Conservation (phyloP, 129 eudicot genomes). For the Centaurea solstitialis region DNA sequence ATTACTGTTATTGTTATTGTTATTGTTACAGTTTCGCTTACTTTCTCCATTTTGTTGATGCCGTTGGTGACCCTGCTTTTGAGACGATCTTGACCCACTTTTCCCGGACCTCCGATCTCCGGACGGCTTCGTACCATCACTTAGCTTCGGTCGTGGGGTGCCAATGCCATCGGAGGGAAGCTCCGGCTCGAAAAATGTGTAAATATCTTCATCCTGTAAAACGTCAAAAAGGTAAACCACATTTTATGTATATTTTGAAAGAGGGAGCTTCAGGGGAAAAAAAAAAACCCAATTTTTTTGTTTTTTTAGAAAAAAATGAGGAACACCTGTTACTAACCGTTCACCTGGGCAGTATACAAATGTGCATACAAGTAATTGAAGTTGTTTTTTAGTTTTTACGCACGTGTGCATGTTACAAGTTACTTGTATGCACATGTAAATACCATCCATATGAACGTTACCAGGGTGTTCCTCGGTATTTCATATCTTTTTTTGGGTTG, state of each 20-base stretch:
- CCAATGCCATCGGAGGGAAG: slow-evolving; percentile 58
- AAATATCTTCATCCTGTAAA: slow-evolving; percentile 86
- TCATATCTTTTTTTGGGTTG: too few relatives aligned
- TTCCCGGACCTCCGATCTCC: slow-evolving; percentile 47
- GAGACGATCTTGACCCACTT: slow-evolving; percentile 50
- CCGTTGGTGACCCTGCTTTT: slow-evolving; percentile 34
- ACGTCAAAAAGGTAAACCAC: neutral
- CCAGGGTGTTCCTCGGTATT: too few relatives aligned
- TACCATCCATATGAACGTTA: too few relatives aligned
- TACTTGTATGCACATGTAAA: too few relatives aligned
- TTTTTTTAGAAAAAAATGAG: too few relatives aligned
- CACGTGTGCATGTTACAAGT: too few relatives aligned
- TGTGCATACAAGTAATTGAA: too few relatives aligned
- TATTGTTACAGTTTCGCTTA: slow-evolving; percentile 30
- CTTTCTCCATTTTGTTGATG: slow-evolving; percentile 35
- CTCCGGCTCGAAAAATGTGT: slow-evolving; percentile 90
- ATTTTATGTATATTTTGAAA: neutral
- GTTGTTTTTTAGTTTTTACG: too few relatives aligned
- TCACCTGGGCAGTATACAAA: too few relatives aligned
- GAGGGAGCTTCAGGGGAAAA: too few relatives aligned
- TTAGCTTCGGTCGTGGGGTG: slow-evolving; percentile 46
- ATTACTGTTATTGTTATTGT: slow-evolving; percentile 7
- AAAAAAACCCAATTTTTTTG: too few relatives aligned
- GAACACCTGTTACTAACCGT: too few relatives aligned
- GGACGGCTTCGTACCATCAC: slow-evolving; percentile 42